phyloP scores from a whole-genome alignment of 306 rosid species.

The Fragaria nilgerrensis region DNA sequence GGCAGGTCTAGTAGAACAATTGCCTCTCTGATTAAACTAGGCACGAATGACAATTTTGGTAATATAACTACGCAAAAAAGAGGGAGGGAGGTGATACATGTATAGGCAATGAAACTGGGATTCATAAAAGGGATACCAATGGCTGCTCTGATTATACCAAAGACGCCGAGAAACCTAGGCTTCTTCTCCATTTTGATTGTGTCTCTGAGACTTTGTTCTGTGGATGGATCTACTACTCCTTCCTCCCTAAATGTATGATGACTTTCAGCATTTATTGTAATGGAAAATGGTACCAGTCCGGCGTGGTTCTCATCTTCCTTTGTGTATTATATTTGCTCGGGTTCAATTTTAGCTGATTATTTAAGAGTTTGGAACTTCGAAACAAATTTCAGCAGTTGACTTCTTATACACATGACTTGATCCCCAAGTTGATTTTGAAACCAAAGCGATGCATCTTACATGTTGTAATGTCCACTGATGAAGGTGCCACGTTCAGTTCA shows the following conservation, averaged over 20 bases:
- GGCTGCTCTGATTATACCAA: conserved; percentile 10
- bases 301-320: background rate
- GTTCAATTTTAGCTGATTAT: background rate
- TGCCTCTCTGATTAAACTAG: background rate
- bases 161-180: background rate
- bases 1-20: background rate
- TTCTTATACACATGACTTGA: background rate
- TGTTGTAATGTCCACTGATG: too few relatives aligned
- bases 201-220: background rate
- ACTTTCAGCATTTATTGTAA: background rate
- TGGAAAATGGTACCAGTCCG: background rate
- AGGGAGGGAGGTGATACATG: conserved; percentile 9
- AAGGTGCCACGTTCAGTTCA: too few relatives aligned
- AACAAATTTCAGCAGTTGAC: background rate
- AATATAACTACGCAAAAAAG: background rate
- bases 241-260: background rate
- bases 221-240: background rate
- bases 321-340: too few relatives aligned
- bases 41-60: background rate
- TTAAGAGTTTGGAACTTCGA: background rate
- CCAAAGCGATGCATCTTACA: background rate
- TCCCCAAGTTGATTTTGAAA: background rate
- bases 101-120: conserved; percentile 1
- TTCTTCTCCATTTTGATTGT: background rate
- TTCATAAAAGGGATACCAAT: background rate